Conservation (phyloP, 2,329 filamentous ascomycete genomes). For the Orbilia javanica region DNA sequence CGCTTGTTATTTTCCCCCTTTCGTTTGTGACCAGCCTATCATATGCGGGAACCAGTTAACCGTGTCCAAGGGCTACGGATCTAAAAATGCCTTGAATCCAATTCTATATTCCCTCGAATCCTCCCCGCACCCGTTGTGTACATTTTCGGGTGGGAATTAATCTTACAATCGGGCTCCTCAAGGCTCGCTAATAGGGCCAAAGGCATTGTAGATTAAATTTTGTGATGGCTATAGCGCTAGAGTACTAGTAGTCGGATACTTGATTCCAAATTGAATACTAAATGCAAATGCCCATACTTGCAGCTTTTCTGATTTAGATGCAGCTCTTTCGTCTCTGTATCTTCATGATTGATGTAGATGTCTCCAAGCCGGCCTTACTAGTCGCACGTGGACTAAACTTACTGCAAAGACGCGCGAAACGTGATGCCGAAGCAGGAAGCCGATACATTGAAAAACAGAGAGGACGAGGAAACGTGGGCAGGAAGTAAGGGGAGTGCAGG, state of each 20-base stretch:
- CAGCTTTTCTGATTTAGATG: neutral
- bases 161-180: neutral
- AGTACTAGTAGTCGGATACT: no score
- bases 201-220: no score
- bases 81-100: neutral
- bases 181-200: no score
- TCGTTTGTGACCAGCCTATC: neutral
- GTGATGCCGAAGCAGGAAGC: slow-evolving; percentile 17
- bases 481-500: slow-evolving; percentile 12
- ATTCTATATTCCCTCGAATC: neutral
- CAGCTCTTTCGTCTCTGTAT: neutral
- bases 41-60: neutral
- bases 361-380: neutral
- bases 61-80: neutral
- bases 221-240: neutral
- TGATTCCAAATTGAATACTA: neutral
- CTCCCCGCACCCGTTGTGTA: no score
- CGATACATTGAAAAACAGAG: neutral
- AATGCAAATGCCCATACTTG: slow-evolving; percentile 1
- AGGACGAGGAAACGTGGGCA: slow-evolving; percentile 4
- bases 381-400: slow-evolving; percentile 5
- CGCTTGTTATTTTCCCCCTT: neutral
- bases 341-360: neutral
- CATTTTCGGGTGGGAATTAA: neutral
- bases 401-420: slow-evolving; percentile 8